Base-by-base conservation (phyloP, 805 yeast species). In the Yamadazyma sp. region DNA sequence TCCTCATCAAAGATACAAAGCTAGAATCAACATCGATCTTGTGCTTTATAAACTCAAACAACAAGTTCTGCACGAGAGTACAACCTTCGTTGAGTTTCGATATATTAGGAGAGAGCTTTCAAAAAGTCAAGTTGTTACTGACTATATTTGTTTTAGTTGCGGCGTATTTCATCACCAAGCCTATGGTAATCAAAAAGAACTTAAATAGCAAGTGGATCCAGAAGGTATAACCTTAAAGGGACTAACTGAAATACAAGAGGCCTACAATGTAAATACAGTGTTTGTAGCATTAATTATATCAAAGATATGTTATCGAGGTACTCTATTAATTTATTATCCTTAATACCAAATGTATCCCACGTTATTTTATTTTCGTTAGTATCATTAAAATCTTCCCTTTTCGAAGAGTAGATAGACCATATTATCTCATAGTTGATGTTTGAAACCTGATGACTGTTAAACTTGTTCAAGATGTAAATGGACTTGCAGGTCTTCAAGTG, bases 51-150 rank as follows among this genome's bases (percentile, higher is more conserved):
- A 86, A 83, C 13, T 44, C 52, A 19, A 59, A 70, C 31, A 95
- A 87, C 54, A 57, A 84, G 5, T 90, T 85, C 63, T 85, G 90
- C 53, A 82, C 95, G 0, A 70, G 78, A 40, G 71, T 84, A 12
- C 75, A 83, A 35, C 96, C 98, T 0, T 86, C 96, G 0, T 76
- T 77, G 28, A 85, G 87, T 26, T 90, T 86, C 60, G 99, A 91
- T 61, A 68, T 77, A 35, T 70, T 91, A 56, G 75, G 80, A 17
- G 62, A 71, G 20, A 69, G 71, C 35, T 93, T 93, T 54, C 87
- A 82, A 49, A 83, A 78, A 52, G 54, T 65, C 10, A 82, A 79
- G 48, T 71, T 91, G 29, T 32, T 83, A 5, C 44, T 69, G 5
- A 85, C 96, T 1, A 71, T 90, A 3, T 58, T 61, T 0, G 66